Base-by-base conservation (phyloP, 2,329 filamentous ascomycete genomes). In the Tolypocladium capitatum region DNA sequence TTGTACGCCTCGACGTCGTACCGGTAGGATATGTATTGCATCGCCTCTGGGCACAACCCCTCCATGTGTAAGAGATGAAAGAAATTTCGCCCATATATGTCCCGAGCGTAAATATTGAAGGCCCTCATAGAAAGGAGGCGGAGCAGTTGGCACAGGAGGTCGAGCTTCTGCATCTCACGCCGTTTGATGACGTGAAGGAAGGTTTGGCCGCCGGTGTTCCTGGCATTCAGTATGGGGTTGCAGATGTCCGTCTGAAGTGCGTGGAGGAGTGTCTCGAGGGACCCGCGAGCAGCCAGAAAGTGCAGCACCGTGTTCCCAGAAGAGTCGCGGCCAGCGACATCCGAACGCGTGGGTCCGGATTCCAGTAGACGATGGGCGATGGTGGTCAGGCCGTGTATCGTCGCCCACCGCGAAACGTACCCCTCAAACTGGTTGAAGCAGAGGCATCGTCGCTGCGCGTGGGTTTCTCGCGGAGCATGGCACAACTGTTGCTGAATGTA, bases 21-120 rank as follows among this genome's bases (percentile, higher is more conserved):
- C 2, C 57, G 51, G 7, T 60, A 60, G 11, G 71, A 55, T 3
- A 71, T 50, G n/a, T 57, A 54, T 2, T 61, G 58, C 1, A 58
- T 27, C 61, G 61, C 14, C 57, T 58, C 41, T 58, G 58, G 3
- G 48, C 47, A 40, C 59, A 56, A 55, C 9, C 31, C 20, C 16
- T 38, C 43, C n/a, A 33, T 11, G 13, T 28, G 47, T 0, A 73
- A 58, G 4, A 68, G 58, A 53, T 80, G 76, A 30, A 76, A 74
- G 41, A 74, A 66, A 5, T 66, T 76, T 35, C 76, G 72, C 1
- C 75, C 75, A 51, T 75, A 78, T 34, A 66, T 57, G 51, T 80
- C 76, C 14, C 60, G 59, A 2, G 58, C 55, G 20, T 62, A 61
- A 28, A 74, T 46, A 45, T 63, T 55, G 21, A 68, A 59, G 9